These are phyloP conservation scores for Acacia acuminata DNA, from an alignment of 306 rosid species.

Conservation along the genomic window DNA sequence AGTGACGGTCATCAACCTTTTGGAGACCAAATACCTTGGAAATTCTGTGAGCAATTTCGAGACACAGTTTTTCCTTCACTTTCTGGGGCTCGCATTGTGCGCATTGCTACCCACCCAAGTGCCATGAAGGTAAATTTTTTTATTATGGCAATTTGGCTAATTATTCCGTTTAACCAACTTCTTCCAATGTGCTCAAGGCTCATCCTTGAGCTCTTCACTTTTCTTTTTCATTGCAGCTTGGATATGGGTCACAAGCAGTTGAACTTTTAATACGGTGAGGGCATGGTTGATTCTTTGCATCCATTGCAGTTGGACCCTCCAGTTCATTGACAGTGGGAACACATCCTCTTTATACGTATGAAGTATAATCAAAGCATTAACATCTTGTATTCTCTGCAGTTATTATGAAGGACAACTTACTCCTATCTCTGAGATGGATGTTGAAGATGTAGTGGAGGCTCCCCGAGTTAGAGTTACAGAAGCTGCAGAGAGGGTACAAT, in stretches of 20 bases:
- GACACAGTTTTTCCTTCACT: conserved; percentile 84
- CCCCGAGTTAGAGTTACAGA: conserved; percentile 63
- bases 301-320: neutral
- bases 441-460: conserved; percentile 47
- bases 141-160: conserved; percentile 9
- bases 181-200: conserved; percentile 2
- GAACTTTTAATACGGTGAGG: conserved; percentile 88
- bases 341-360: neutral
- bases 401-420: conserved; percentile 91
- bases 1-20: conserved; percentile 81
- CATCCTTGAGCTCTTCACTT: neutral
- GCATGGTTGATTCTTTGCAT: conserved; percentile 28
- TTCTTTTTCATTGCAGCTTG: conserved; percentile 63
- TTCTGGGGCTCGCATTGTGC: conserved; percentile 96
- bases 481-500: conserved; percentile 81
- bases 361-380: conserved; percentile 8
- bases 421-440: conserved; percentile 73
- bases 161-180: conserved; percentile 28
- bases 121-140: conserved; percentile 73
- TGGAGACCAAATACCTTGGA: conserved; percentile 98
- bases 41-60: conserved; percentile 90
- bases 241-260: conserved; percentile 97
- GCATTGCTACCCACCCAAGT: conserved; percentile 97
- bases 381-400: conserved; percentile 45
- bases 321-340: neutral